Conservation (phyloP, 176 grass and related monocot genomes). For the Aechmea fasciata region DNA sequence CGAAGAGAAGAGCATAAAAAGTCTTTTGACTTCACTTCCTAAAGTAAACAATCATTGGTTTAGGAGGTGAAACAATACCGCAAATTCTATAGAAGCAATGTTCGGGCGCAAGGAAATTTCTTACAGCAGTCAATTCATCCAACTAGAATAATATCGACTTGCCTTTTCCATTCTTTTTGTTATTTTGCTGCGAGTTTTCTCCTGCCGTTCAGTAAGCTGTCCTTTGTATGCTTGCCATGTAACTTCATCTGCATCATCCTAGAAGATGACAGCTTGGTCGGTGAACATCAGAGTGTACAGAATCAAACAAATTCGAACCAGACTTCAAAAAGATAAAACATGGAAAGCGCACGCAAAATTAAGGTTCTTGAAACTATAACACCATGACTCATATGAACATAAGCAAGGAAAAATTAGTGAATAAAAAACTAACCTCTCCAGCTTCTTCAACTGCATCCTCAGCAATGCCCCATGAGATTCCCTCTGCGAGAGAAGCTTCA, state of each 20-base stretch:
- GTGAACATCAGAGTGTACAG: not conserved
- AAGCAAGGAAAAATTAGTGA: not conserved
- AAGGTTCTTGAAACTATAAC: not conserved
- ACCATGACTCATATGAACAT: not conserved
- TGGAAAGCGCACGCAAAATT: not conserved
- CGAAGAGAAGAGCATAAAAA: too few relatives aligned
- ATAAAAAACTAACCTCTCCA: slow-evolving; percentile 37
- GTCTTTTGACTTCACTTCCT: too few relatives aligned
- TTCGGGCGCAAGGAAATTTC: not conserved
- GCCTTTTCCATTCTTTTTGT: slow-evolving; percentile 96
- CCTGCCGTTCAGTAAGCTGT: slow-evolving; percentile 89
- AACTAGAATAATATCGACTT: slow-evolving; percentile 16
- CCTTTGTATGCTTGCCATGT: slow-evolving; percentile 95
- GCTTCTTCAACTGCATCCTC: slow-evolving; percentile 87
- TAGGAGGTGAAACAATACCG: too few relatives aligned
- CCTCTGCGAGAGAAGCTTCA: slow-evolving; percentile 81
- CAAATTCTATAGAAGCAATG: slow-evolving; percentile 17
- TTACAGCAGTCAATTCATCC: too few relatives aligned
- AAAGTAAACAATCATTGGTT: too few relatives aligned
- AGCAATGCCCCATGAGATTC: slow-evolving; percentile 91
- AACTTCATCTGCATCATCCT: slow-evolving; percentile 85
- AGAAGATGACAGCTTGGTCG: slow-evolving; percentile 10
- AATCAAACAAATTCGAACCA: too few relatives aligned
- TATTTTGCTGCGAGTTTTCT: slow-evolving; percentile 92
- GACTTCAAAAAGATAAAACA: not conserved